phyloP scores from a whole-genome alignment of 176 grass and related monocot genomes.

The Carex myosuroides region DNA sequence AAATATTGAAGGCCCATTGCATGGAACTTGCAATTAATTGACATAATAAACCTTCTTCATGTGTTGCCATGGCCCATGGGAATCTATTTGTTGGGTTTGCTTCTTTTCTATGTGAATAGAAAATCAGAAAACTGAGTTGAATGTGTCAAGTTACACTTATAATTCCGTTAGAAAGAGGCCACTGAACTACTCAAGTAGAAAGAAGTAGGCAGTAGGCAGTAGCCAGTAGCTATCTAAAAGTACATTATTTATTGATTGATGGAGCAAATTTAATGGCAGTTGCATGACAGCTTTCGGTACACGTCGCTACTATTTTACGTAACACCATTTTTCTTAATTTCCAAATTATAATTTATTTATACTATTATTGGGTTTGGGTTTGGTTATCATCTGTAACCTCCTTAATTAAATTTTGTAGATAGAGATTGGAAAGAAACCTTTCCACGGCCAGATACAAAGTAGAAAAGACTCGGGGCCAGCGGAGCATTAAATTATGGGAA shows the following conservation, averaged over 20 bases:
- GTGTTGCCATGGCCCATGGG: too few relatives aligned
- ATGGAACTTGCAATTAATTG: background rate
- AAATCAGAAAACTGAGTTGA: too few relatives aligned
- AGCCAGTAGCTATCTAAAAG: background rate
- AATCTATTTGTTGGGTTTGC: too few relatives aligned
- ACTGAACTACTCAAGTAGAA: background rate
- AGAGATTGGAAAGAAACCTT: background rate
- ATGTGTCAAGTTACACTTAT: too few relatives aligned
- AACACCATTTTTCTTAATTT: background rate
- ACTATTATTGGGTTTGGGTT: background rate
- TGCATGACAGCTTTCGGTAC: conserved; percentile 2
- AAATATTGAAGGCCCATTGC: too few relatives aligned
- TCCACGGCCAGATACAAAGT: background rate
- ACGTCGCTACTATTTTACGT: background rate
- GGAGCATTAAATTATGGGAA: background rate
- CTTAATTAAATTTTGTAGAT: background rate
- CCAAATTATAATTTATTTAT: background rate
- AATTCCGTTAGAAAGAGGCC: too few relatives aligned
- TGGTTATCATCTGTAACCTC: background rate
- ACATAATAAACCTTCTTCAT: too few relatives aligned
- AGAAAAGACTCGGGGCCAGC: background rate
- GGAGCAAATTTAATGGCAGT: background rate
- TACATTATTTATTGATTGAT: background rate
- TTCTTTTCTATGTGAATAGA: too few relatives aligned
- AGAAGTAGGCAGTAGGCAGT: too few relatives aligned